phyloP scores from a whole-genome alignment of 768 basidiomycete species.

The Pulveroboletus sp. region DNA sequence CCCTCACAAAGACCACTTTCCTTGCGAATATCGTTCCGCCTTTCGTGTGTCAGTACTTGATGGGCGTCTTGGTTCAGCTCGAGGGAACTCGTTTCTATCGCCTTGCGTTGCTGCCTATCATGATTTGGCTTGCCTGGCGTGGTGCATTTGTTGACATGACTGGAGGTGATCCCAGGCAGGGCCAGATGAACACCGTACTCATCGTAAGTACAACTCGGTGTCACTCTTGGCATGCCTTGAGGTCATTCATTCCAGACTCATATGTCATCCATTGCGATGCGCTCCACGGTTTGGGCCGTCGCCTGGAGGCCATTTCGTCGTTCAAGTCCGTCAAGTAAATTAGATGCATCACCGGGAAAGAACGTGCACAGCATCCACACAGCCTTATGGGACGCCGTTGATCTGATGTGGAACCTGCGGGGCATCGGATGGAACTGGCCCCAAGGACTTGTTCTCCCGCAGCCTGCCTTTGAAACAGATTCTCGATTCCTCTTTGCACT shows the following conservation, averaged over 20 bases:
- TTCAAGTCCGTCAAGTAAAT: background rate
- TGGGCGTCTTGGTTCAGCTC: conserved; percentile 51
- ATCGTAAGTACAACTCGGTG: conserved; percentile 15
- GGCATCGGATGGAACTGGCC: conserved; percentile 30
- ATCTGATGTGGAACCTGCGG: conserved; percentile 18
- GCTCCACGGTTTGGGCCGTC: conserved; percentile 14
- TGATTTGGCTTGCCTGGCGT: conserved; percentile 43
- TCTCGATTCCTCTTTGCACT: conserved; percentile 17
- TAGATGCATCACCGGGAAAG: background rate
- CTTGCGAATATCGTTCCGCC: conserved; percentile 39
- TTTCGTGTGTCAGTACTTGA: conserved; percentile 43
- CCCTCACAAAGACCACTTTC: conserved; percentile 22
- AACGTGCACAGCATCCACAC: conserved; percentile 3
- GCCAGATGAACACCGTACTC: conserved; percentile 10
- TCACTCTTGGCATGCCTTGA: background rate
- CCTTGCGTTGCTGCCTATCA: conserved; percentile 46
- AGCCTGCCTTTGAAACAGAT: conserved; percentile 10
- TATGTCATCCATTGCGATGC: conserved; percentile 16
- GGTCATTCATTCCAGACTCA: conserved; percentile 4
- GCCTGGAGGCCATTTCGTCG: conserved; percentile 12
- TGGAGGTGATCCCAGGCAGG: conserved; percentile 15
- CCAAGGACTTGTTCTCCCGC: conserved; percentile 11
- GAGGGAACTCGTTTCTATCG: conserved; percentile 40
- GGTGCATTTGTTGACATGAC: conserved; percentile 28
- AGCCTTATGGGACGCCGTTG: conserved; percentile 25